Evolutionary conservation across 345 rosid genomes (phyloP).

Genomic region (Adansonia digitata): DNA sequence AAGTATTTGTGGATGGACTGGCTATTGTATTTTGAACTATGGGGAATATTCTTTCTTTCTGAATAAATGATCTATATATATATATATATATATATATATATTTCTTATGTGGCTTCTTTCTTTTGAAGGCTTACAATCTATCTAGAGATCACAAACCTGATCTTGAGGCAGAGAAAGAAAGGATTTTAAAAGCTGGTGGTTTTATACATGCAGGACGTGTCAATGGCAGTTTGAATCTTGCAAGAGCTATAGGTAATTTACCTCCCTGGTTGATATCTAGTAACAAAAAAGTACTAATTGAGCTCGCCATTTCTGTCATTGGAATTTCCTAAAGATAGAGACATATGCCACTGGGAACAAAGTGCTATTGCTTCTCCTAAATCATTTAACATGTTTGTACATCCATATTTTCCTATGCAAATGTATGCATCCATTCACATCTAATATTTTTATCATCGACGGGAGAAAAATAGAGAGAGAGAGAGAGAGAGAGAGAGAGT

Average conservation of each 20-base stretch:
- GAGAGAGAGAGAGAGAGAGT: not conserved
- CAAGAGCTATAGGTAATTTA: slow-evolving; percentile 85
- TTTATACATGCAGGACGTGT: slow-evolving; percentile 90
- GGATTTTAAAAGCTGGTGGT: slow-evolving; percentile 96
- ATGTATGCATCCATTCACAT: slow-evolving; percentile 5
- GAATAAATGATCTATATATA: not conserved
- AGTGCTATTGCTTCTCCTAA: not conserved
- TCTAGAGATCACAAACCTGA: slow-evolving; percentile 99
- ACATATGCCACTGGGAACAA: not conserved
- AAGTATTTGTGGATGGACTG: not conserved
- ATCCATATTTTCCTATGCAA: not conserved
- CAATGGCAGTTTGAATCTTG: slow-evolving; percentile 94
- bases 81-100: no score
- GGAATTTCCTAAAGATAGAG: not conserved
- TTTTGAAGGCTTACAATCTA: slow-evolving; percentile 75
- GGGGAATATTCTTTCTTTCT: not conserved
- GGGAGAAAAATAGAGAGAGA: not conserved
- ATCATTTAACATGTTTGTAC: not conserved
- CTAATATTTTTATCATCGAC: not conserved
- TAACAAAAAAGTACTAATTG: not conserved
- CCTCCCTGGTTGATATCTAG: not conserved
- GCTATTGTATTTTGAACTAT: not conserved
- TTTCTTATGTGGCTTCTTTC: slow-evolving; percentile 4
- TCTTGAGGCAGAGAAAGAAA: slow-evolving; percentile 83
- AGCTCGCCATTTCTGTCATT: not conserved